Percentiles rank a stretch among this genome's conserved stretches.
These are phyloP conservation scores for Trichoderma sp. DNA, from an alignment of 2,329 filamentous ascomycete species.

Conservation along the genomic window DNA sequence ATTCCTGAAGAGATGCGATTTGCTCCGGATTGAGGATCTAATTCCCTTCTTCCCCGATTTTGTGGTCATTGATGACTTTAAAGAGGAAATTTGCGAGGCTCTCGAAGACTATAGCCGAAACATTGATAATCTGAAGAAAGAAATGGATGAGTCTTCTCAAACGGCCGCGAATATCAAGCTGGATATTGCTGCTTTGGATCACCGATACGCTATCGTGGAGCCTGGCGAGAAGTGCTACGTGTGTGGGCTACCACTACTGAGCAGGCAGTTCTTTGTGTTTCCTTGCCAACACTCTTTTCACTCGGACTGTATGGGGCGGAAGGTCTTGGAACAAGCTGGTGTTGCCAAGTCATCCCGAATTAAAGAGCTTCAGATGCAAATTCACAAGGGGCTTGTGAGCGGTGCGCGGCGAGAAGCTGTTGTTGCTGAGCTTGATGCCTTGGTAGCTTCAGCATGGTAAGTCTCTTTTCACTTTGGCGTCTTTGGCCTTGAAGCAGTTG, in stretches of 20 bases:
- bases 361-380: slow-evolving; percentile 78
- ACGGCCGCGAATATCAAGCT: slow-evolving; percentile 89
- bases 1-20: slow-evolving; percentile 86
- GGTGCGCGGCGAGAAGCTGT: slow-evolving; percentile 77
- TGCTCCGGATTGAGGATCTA: slow-evolving; percentile 91
- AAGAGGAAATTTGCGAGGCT: slow-evolving; percentile 93
- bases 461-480: slow-evolving; percentile 31
- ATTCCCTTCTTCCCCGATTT: slow-evolving; percentile 99
- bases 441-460: slow-evolving; percentile 88
- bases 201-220: slow-evolving; percentile 93
- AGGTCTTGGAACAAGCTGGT: slow-evolving; percentile 80
- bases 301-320: slow-evolving; percentile 85
- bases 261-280: slow-evolving; percentile 95
- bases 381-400: slow-evolving; percentile 72
- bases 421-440: slow-evolving; percentile 84
- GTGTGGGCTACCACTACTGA: slow-evolving; percentile 82
- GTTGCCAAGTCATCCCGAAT: slow-evolving; percentile 77
- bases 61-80: slow-evolving; percentile 98
- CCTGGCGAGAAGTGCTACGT: slow-evolving; percentile 93
- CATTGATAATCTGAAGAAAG: slow-evolving; percentile 83
- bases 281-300: slow-evolving; percentile 98
- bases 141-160: slow-evolving; percentile 92
- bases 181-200: slow-evolving; percentile 83
- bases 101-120: slow-evolving; percentile 90
- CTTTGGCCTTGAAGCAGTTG: not conserved